Base-by-base conservation (phyloP, 2,329 filamentous ascomycete species). In the Fusarium brachygibbosum region DNA sequence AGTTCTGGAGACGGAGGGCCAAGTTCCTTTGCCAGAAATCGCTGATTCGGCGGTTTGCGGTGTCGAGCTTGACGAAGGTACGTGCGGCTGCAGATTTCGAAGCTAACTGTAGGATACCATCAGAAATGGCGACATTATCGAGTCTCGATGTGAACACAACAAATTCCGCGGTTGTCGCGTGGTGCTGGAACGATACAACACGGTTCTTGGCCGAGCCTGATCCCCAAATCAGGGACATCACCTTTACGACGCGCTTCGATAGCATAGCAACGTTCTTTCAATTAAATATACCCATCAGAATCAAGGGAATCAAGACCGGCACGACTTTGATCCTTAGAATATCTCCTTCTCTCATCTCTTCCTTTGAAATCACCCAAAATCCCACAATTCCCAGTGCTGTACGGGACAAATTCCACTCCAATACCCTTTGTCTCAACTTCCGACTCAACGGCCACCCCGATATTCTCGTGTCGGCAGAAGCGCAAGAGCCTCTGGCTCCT, bases 181-280 rank as follows among this genome's bases (percentile, higher is more conserved):
- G 63, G 61, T 31, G 16, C 17, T 66, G 42, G 32, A 45, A 28
- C 3, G 21, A 51, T 23, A 9, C 23, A 35, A 49, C 41, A 3
- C 42, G 60, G 11, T 59, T 23, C 10, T n/a, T 66, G 5, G 16
- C 31, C 6, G 35, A 53, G 5, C 53, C 53, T 5, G 60, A 66
- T 17, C 63, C 63, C 19, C 40, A 52, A 21, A 53, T 60, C n/a
- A 65, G 34, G 25, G 41, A 46, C 3, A 65, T 59, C 14, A 66
- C 49, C 4, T n/a, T 58, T 3, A 66, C 54, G 12, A 66, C 56
- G 34, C 48, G 48, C 23, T 64, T 68, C n/a, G 50, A 66, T 10
- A 28, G 21, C n/a, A 45, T 42, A 8, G 28, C 21, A 8, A 52
- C 62, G 12, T 51, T 50, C 2, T 66, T 66, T 21, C 44, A 48